These are phyloP conservation scores for Saccharomyces pastorianus DNA, from an alignment of 1,139 yeast species.

Conservation along the genomic window DNA sequence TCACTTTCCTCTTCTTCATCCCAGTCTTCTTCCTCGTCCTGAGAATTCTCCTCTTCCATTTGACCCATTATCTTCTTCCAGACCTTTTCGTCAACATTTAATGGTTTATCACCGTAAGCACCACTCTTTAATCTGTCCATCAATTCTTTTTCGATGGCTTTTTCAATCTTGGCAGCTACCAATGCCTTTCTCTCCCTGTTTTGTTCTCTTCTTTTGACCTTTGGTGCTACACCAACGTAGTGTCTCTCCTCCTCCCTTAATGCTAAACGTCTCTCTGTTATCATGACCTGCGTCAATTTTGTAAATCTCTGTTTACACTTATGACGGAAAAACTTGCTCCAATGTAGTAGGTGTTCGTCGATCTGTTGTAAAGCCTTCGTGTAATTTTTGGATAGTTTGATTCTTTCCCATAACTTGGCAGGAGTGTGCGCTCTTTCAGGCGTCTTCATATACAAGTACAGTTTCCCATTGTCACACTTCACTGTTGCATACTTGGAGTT, in stretches of 20 bases:
- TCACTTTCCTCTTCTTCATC: constrained; percentile 51
- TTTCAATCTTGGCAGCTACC: constrained; percentile 95
- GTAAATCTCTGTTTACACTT: constrained; percentile 95
- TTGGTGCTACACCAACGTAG: constrained; percentile 84
- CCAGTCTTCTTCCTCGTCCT: constrained; percentile 50
- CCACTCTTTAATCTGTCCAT: constrained; percentile 92
- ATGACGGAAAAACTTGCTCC: constrained; percentile 88
- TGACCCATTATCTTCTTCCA: constrained; percentile 89
- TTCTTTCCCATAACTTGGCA: constrained; percentile 86
- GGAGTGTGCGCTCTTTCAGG: constrained; percentile 97
- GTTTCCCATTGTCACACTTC: constrained; percentile 75
- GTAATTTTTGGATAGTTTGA: constrained; percentile 80
- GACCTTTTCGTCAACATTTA: constrained; percentile 89
- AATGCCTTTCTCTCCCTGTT: constrained; percentile 93
- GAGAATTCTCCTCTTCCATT: constrained; percentile 58
- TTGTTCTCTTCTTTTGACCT: constrained; percentile 88
- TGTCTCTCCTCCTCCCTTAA: constrained; percentile 87
- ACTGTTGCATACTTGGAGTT: constrained; percentile 95
- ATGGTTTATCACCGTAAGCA: constrained; percentile 95
- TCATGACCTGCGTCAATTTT: constrained; percentile 87
- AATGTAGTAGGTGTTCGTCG: constrained; percentile 76
- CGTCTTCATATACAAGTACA: constrained; percentile 90
- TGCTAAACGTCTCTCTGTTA: constrained; percentile 91
- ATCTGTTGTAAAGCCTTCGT: constrained; percentile 79
- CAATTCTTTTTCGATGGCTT: constrained; percentile 90